A percentile compares a stretch with the other conserved stretches of the same genome.
Conservation (phyloP, 345 rosid species). For the Nephelium lappaceum region DNA sequence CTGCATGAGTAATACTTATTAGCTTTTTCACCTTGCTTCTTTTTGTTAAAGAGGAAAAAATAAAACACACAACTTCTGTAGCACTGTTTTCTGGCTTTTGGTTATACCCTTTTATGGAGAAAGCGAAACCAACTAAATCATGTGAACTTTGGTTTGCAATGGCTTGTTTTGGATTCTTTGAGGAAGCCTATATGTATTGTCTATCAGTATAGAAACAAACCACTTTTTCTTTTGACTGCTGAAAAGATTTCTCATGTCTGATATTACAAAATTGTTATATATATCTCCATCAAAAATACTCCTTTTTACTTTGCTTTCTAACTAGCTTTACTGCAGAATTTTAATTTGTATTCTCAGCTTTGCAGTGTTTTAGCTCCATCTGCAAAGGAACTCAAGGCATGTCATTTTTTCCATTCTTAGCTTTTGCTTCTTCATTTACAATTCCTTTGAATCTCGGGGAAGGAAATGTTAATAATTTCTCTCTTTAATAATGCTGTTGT, state of each 20-base stretch:
- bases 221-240: slow-evolving; percentile 19
- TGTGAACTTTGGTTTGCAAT: slow-evolving; percentile 31
- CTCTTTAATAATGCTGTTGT: neutral
- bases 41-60: slow-evolving; percentile 25
- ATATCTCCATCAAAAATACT: slow-evolving; percentile 20
- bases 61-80: slow-evolving; percentile 19
- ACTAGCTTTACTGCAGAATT: slow-evolving; percentile 15
- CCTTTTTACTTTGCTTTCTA: slow-evolving; percentile 17
- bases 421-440: neutral
- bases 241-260: slow-evolving; percentile 22
- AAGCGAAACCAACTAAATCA: slow-evolving; percentile 43
- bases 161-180: slow-evolving; percentile 36
- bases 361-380: slow-evolving; percentile 19
- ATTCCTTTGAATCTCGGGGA: neutral
- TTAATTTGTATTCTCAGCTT: neutral
- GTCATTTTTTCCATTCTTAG: slow-evolving; percentile 24
- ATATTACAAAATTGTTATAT: slow-evolving; percentile 19
- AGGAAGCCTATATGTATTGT: slow-evolving; percentile 25
- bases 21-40: slow-evolving; percentile 27
- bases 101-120: slow-evolving; percentile 37
- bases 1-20: slow-evolving; percentile 28
- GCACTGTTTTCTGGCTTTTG: slow-evolving; percentile 35
- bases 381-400: slow-evolving; percentile 31
- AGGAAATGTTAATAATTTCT: neutral
- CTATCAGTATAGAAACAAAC: slow-evolving; percentile 24